These are phyloP conservation scores for Kodamaea fukazawae DNA, from an alignment of 805 yeast species.

Conservation along the genomic window DNA sequence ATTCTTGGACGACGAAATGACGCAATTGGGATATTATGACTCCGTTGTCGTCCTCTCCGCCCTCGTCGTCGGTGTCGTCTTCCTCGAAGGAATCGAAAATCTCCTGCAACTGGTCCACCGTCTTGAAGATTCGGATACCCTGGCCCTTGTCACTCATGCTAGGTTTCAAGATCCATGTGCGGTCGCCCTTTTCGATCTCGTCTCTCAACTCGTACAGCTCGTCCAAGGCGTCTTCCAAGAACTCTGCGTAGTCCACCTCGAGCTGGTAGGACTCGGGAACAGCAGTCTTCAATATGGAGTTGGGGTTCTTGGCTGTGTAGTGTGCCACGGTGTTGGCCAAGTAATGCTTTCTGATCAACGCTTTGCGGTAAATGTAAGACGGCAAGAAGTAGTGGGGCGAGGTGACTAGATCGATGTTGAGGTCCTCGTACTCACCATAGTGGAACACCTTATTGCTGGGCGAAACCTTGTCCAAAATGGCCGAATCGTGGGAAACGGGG, in stretches of 20 bases:
- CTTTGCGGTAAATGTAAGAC: conserved; percentile 85
- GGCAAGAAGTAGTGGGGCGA: conserved; percentile 59
- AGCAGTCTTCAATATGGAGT: conserved; percentile 54
- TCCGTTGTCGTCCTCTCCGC: conserved; percentile 53
- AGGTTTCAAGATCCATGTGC: conserved; percentile 89
- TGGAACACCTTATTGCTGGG: conserved; percentile 51
- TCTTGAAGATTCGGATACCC: conserved; percentile 81
- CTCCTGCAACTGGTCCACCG: conserved; percentile 74
- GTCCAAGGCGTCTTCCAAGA: conserved; percentile 88
- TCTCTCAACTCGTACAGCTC: conserved; percentile 86
- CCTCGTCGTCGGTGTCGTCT: conserved; percentile 60
- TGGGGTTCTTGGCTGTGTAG: conserved; percentile 72
- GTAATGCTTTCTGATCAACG: conserved; percentile 85
- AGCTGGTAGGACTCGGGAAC: conserved; percentile 75
- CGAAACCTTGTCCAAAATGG: conserved; percentile 16
- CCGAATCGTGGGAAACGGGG: conserved; percentile 23
- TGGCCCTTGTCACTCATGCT: conserved; percentile 97
- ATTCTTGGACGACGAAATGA: conserved; percentile 88
- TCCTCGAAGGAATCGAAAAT: conserved; percentile 87
- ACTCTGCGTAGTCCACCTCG: conserved; percentile 94
- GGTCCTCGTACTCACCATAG: conserved; percentile 86
- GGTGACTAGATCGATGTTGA: conserved; percentile 67
- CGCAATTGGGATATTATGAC: conserved; percentile 83
- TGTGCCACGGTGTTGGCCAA: conserved; percentile 80
- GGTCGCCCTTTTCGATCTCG: conserved; percentile 58